Percentiles rank a stretch among this genome's conserved stretches.
Evolutionary conservation across 345 rosid genomes (phyloP).

Genomic region (Linum tenue): DNA sequence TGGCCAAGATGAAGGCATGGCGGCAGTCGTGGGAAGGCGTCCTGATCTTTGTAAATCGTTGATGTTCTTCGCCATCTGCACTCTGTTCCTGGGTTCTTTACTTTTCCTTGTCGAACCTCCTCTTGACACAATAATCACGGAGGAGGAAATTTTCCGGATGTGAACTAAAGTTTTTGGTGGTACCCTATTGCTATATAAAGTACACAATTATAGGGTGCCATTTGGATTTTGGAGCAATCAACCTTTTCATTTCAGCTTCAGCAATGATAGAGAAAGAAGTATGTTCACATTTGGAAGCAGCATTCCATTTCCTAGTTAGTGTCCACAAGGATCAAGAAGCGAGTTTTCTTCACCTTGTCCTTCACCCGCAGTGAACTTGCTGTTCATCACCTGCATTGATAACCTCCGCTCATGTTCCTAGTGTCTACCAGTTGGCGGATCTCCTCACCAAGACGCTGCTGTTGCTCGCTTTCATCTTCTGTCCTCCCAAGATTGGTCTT

Average conservation of each 20-base stretch:
- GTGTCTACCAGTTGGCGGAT: too few species aligned
- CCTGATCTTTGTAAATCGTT: slow-evolving; percentile 60
- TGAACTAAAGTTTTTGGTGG: background rate
- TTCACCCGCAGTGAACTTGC: too few species aligned
- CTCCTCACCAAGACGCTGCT: too few species aligned
- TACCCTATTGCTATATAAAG: background rate
- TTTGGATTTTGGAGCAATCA: background rate
- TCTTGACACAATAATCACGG: slow-evolving; percentile 22
- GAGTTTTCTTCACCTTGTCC: too few species aligned
- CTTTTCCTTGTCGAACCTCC: slow-evolving; percentile 51
- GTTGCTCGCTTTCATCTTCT: too few species aligned
- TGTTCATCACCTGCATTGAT: too few species aligned
- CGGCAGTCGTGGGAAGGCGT: slow-evolving; percentile 24
- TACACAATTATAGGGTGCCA: background rate
- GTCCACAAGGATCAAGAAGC: too few species aligned
- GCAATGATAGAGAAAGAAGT: too few species aligned
- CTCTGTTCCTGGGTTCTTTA: slow-evolving; percentile 36
- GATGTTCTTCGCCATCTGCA: slow-evolving; percentile 33
- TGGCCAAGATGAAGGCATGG: slow-evolving; percentile 45
- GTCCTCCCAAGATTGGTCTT: too few species aligned
- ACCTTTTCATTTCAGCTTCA: background rate
- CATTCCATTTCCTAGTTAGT: too few species aligned
- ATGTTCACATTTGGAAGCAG: too few species aligned
- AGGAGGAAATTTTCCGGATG: slow-evolving; percentile 4
- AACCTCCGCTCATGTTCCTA: too few species aligned